These are phyloP conservation scores for Auxenochlorella pyrenoidosa DNA, from an alignment of 139 green algal species.

Conservation along the genomic window DNA sequence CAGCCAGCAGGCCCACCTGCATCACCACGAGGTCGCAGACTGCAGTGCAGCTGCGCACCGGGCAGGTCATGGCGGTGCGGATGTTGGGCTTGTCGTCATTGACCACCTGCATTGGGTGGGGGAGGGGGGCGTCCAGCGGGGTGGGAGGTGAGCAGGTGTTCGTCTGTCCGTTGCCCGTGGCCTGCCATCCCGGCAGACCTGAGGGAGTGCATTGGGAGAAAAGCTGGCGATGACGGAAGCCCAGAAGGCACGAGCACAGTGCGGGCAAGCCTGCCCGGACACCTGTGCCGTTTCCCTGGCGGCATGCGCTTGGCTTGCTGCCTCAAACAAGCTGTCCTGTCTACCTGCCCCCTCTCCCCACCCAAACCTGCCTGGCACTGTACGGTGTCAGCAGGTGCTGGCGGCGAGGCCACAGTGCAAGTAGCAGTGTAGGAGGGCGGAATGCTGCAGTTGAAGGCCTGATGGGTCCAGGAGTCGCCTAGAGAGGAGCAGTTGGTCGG, in stretches of 20 bases:
- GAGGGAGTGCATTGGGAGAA: no score
- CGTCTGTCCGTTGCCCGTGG: no score
- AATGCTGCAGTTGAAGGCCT: background rate
- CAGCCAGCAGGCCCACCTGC: background rate
- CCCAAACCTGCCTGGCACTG: background rate
- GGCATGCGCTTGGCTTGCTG: no score
- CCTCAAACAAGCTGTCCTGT: no score
- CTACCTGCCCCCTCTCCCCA: background rate
- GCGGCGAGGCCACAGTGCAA: background rate
- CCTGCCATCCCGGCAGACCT: no score
- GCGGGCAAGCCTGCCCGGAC: no score
- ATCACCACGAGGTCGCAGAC: constrained; percentile 31
- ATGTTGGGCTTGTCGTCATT: constrained; percentile 90
- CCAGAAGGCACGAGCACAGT: no score
- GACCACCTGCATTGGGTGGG: constrained; percentile 93
- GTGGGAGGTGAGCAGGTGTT: no score
- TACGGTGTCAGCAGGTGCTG: background rate
- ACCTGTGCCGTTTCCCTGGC: no score
- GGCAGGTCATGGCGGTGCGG: constrained; percentile 69
- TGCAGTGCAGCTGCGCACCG: background rate
- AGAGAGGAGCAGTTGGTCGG: constrained; percentile 4
- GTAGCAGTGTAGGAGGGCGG: background rate
- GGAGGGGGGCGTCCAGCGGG: constrained; percentile 4
- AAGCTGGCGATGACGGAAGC: no score
- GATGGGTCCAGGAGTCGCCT: background rate